Percentiles rank a stretch among this genome's conserved stretches.
These are phyloP conservation scores for Musa schizocarpa DNA, from an alignment of 176 grass and related monocot species.

Conservation along the genomic window DNA sequence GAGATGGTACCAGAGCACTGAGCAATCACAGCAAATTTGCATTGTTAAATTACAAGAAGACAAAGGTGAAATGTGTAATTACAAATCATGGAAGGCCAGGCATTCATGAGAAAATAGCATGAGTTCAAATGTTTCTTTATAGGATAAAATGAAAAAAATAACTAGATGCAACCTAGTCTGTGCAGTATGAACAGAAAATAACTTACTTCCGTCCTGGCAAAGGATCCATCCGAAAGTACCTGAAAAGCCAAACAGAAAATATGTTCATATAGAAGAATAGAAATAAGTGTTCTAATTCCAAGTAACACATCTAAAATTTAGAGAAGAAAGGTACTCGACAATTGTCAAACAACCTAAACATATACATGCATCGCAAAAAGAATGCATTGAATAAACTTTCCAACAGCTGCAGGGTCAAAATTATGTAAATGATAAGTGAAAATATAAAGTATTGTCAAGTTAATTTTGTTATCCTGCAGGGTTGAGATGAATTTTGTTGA, in stretches of 20 bases:
- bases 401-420: too few species aligned
- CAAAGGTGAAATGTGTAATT: neutral
- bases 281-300: neutral
- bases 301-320: neutral
- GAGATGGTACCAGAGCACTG: conserved; percentile 75
- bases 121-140: neutral
- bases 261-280: neutral
- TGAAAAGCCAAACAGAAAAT: conserved; percentile 19
- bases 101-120: neutral
- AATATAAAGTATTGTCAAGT: too few species aligned
- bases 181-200: neutral
- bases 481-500: too few species aligned
- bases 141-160: neutral
- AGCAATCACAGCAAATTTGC: conserved; percentile 26
- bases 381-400: too few species aligned
- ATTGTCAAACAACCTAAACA: too few species aligned
- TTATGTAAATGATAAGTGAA: too few species aligned
- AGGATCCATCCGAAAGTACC: conserved; percentile 95
- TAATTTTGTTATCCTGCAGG: too few species aligned
- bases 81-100: neutral
- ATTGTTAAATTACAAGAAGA: neutral
- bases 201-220: conserved; percentile 97
- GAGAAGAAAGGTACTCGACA: neutral
- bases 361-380: too few species aligned
- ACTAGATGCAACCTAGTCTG: neutral